These are phyloP conservation scores for Coemansia sp. DNA, from an alignment of 192 early-diverging fungal genomes.

Conservation along the genomic window DNA sequence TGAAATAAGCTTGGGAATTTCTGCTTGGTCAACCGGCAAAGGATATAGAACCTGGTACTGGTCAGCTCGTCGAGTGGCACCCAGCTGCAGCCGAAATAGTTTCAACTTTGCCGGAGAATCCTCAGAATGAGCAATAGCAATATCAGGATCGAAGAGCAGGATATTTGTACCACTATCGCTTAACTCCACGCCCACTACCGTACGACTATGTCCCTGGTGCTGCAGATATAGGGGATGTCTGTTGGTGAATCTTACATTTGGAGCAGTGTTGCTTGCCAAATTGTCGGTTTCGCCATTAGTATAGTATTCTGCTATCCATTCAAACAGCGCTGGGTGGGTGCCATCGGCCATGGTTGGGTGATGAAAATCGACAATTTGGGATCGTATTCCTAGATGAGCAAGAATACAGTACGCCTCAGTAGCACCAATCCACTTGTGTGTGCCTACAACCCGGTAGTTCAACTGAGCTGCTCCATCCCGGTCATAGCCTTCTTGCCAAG, in stretches of 20 bases:
- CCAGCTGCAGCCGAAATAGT: slow-evolving; percentile 6
- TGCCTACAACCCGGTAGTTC: slow-evolving; percentile 53
- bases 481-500: slow-evolving; percentile 65
- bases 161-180: slow-evolving; percentile 45
- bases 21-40: slow-evolving; percentile 1
- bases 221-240: slow-evolving; percentile 68
- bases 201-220: slow-evolving; percentile 69
- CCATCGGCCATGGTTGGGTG: slow-evolving; percentile 55
- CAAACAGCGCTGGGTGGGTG: slow-evolving; percentile 57
- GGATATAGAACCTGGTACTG: slow-evolving; percentile 39
- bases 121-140: slow-evolving; percentile 1
- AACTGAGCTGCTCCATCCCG: slow-evolving; percentile 57
- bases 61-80: slow-evolving; percentile 3
- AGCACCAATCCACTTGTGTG: slow-evolving; percentile 70
- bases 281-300: slow-evolving; percentile 6
- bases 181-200: slow-evolving; percentile 63
- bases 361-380: slow-evolving; percentile 67
- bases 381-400: slow-evolving; percentile 54
- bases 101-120: background rate
- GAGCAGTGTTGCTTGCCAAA: background rate
- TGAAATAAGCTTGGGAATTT: slow-evolving; percentile 12
- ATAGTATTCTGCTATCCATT: slow-evolving; percentile 62
- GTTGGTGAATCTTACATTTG: slow-evolving; percentile 41
- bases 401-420: slow-evolving; percentile 67
- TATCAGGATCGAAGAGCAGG: slow-evolving; percentile 64